Conservation (phyloP, 352 stramenopile genomes). For the Pythium grandisporangium region DNA sequence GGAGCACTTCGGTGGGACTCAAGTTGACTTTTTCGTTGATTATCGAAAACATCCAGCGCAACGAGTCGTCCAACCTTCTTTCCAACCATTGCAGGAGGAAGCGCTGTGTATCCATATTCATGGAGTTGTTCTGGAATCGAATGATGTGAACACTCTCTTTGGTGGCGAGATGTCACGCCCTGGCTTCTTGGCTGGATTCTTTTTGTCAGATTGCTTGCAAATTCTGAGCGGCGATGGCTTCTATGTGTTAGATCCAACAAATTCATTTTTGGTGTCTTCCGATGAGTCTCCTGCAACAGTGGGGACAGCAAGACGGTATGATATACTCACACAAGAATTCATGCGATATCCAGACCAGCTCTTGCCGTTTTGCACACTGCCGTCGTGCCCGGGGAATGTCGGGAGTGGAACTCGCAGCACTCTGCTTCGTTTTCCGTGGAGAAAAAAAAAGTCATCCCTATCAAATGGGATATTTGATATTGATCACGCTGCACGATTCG, state of each 20-base stretch:
- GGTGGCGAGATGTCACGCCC: constrained; percentile 33
- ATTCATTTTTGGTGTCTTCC: constrained; percentile 1
- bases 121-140: constrained; percentile 30
- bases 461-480: constrained; percentile 24
- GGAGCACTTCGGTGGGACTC: constrained; percentile 35
- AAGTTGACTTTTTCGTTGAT: constrained; percentile 67
- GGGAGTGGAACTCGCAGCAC: constrained; percentile 36
- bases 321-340: constrained; percentile 53
- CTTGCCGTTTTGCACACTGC: constrained; percentile 57
- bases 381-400: constrained; percentile 48
- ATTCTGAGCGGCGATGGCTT: constrained; percentile 68
- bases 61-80: constrained; percentile 59
- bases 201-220: constrained; percentile 67
- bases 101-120: constrained; percentile 68
- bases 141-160: constrained; percentile 46
- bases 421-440: constrained; percentile 62
- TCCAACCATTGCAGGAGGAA: constrained; percentile 62
- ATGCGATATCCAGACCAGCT: constrained; percentile 63
- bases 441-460: constrained; percentile 28
- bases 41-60: constrained; percentile 48
- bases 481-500: constrained; percentile 18
- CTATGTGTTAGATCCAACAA: constrained; percentile 64
- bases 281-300: not conserved
- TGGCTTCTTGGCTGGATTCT: constrained; percentile 51
- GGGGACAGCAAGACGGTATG: constrained; percentile 40